Conservation (phyloP, 2,329 filamentous ascomycete species). For the Aciculosporium take region DNA sequence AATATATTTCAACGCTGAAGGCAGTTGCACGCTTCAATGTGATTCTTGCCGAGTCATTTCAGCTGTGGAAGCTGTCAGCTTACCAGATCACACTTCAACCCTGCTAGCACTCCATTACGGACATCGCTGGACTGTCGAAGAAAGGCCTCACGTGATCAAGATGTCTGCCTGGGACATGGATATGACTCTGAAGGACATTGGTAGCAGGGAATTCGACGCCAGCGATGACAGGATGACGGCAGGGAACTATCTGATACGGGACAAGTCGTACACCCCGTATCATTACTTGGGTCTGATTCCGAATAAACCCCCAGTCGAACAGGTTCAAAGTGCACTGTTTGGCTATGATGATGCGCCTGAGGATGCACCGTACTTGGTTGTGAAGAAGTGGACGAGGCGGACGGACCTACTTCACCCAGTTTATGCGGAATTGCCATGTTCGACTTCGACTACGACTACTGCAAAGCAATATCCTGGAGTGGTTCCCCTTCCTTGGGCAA, state of each 20-base stretch:
- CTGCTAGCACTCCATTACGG: slow-evolving; percentile 33
- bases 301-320: slow-evolving; percentile 27
- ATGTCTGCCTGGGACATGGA: slow-evolving; percentile 17
- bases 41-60: slow-evolving; percentile 9
- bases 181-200: slow-evolving; percentile 19
- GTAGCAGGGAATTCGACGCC: slow-evolving; percentile 14
- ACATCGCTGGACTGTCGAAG: slow-evolving; percentile 28
- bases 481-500: slow-evolving; percentile 33
- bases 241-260: slow-evolving; percentile 26
- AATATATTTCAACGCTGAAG: slow-evolving; percentile 25
- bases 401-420: slow-evolving; percentile 43
- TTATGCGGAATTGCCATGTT: slow-evolving; percentile 2
- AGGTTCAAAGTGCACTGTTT: slow-evolving; percentile 23
- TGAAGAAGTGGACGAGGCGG: slow-evolving; percentile 37
- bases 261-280: slow-evolving; percentile 21
- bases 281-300: slow-evolving; percentile 27
- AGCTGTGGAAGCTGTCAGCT: slow-evolving; percentile 5
- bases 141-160: slow-evolving; percentile 29
- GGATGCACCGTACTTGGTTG: slow-evolving; percentile 33
- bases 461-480: slow-evolving; percentile 29
- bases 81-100: slow-evolving; percentile 29
- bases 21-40: slow-evolving; percentile 20
- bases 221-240: slow-evolving; percentile 10
- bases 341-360: slow-evolving; percentile 25
- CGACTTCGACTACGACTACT: slow-evolving; percentile 21